phyloP scores from a whole-genome alignment of 2,329 filamentous ascomycete species.

The Trichothecium sympodiale region DNA sequence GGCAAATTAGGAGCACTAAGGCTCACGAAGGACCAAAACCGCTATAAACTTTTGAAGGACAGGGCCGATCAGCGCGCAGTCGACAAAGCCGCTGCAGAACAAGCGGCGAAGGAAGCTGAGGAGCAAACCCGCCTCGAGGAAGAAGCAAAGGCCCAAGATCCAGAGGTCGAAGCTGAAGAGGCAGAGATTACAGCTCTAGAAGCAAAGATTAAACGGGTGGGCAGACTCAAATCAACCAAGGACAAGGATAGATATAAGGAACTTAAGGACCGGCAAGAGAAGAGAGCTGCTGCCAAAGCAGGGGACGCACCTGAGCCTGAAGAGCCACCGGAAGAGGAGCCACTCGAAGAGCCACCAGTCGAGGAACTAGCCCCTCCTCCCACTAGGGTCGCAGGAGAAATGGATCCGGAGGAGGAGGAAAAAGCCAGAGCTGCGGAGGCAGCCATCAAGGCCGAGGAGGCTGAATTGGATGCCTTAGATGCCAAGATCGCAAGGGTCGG shows the following conservation, averaged over 20 bases:
- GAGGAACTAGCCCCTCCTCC: conserved; percentile 1
- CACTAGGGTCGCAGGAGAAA: conserved; percentile 1
- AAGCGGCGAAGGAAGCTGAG: conserved; percentile 10
- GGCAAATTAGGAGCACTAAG: conserved; percentile 13
- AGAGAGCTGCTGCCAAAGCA: not conserved
- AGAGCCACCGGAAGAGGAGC: not conserved
- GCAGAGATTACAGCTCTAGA: conserved; percentile 15
- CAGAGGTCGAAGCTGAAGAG: conserved; percentile 16
- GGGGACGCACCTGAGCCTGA: conserved; percentile 3
- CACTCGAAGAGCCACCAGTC: conserved; percentile 1
- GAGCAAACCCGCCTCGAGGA: too few relatives aligned
- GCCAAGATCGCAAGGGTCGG: conserved; percentile 18
- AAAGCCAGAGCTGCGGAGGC: too few relatives aligned
- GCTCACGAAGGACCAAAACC: conserved; percentile 15
- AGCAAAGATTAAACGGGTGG: conserved; percentile 23
- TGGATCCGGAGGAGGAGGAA: too few relatives aligned
- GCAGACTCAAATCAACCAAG: conserved; percentile 19
- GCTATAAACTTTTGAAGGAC: conserved; percentile 11
- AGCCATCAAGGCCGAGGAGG: conserved; percentile 7
- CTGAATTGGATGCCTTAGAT: conserved; percentile 12
- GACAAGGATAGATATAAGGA: conserved; percentile 3
- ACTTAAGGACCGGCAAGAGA: not conserved
- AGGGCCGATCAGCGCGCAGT: conserved; percentile 8
- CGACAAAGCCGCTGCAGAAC: conserved; percentile 10
- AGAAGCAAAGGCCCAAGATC: conserved; percentile 7